These are phyloP conservation scores for Pichia kluyveri DNA, from an alignment of 805 yeast genomes.

Conservation along the genomic window DNA sequence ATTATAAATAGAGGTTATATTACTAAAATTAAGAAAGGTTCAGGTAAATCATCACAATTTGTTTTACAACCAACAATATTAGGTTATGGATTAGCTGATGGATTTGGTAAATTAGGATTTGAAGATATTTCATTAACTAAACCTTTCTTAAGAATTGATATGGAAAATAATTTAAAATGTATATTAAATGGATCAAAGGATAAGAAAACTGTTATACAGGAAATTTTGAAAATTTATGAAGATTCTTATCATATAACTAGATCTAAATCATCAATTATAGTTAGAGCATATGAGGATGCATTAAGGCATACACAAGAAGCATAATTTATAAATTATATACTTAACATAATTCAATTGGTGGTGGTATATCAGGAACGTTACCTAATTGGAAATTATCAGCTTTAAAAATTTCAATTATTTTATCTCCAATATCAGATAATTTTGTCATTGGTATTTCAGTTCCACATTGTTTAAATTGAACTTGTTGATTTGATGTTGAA, in stretches of 20 bases:
- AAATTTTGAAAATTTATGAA: slow-evolving; percentile 47
- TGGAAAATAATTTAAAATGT: slow-evolving; percentile 58
- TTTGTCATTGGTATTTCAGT: slow-evolving; percentile 17
- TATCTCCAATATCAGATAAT: slow-evolving; percentile 34
- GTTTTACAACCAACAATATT: slow-evolving; percentile 67
- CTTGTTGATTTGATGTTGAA: background rate
- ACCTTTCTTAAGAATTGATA: slow-evolving; percentile 72
- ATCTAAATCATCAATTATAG: background rate
- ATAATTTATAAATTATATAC: background rate
- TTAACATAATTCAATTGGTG: slow-evolving; percentile 44
- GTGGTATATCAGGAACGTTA: slow-evolving; percentile 61
- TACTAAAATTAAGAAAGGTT: slow-evolving; percentile 27
- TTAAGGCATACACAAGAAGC: background rate
- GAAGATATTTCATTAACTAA: slow-evolving; percentile 70
- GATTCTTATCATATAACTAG: slow-evolving; percentile 41
- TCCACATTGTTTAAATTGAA: slow-evolving; percentile 15
- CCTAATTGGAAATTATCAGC: slow-evolving; percentile 46
- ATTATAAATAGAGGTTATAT: slow-evolving; percentile 63
- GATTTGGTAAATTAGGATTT: slow-evolving; percentile 71
- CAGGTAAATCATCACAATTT: slow-evolving; percentile 30
- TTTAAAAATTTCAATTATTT: slow-evolving; percentile 38
- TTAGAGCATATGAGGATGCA: slow-evolving; percentile 2
- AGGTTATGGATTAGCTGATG: slow-evolving; percentile 83
- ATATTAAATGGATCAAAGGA: slow-evolving; percentile 59
- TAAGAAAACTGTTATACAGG: slow-evolving; percentile 44